Evolutionary conservation across 495 filamentous ascomycete genomes (phyloP).

Genomic region (Cetradonia linearis): DNA sequence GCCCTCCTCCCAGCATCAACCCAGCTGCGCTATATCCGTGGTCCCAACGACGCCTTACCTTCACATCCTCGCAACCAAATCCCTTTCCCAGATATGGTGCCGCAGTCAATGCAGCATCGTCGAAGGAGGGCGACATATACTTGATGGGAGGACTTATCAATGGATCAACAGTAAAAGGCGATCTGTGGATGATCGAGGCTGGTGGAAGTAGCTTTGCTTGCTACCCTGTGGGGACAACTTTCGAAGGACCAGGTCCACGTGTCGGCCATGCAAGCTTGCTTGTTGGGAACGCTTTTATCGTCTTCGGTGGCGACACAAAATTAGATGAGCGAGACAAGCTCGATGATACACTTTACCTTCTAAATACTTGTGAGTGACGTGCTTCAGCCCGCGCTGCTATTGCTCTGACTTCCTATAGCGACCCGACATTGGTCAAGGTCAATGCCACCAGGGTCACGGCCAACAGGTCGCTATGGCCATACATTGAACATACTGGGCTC

Average conservation of each 20-base stretch:
- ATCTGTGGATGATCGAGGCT: constrained; percentile 95
- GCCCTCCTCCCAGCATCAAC: constrained; percentile 33
- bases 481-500: constrained; percentile 93
- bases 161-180: constrained; percentile 87
- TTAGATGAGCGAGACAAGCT: constrained; percentile 82
- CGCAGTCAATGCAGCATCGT: constrained; percentile 82
- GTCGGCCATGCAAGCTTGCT: constrained; percentile 92
- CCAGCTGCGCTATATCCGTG: constrained; percentile 77
- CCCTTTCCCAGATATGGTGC: constrained; percentile 97
- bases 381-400: not conserved
- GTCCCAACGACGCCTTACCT: constrained; percentile 82
- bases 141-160: constrained; percentile 96
- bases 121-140: constrained; percentile 95
- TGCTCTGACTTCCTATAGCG: constrained; percentile 42
- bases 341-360: constrained; percentile 89
- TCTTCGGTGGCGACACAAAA: constrained; percentile 97
- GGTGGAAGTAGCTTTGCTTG: constrained; percentile 73
- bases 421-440: constrained; percentile 97
- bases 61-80: constrained; percentile 68
- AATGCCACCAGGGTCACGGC: constrained; percentile 69
- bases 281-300: constrained; percentile 97
- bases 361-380: constrained; percentile 82
- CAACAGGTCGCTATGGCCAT: constrained; percentile 89
- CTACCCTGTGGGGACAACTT: constrained; percentile 81
- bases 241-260: constrained; percentile 88